A percentile compares a stretch with the other conserved stretches of the same genome.
Conservation (phyloP, 2,329 filamentous ascomycete species). For the Claviceps digitariae region DNA sequence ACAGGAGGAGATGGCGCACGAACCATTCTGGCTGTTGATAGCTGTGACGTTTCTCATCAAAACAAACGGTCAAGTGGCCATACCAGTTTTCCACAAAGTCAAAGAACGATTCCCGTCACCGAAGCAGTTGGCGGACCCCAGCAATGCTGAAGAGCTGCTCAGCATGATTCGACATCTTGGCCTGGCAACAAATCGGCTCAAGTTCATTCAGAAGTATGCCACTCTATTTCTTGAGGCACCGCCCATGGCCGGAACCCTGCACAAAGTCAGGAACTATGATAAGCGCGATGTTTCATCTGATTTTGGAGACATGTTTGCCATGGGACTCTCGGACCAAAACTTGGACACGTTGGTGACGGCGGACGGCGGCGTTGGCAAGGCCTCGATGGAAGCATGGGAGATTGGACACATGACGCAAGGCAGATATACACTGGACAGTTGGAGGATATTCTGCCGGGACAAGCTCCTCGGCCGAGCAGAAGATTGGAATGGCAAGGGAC, state of each 20-base stretch:
- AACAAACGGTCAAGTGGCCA: conserved; percentile 58
- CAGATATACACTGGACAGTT: conserved; percentile 74
- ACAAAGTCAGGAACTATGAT: conserved; percentile 35
- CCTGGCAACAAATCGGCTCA: conserved; percentile 53
- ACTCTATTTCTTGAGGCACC: conserved; percentile 51
- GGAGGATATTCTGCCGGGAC: conserved; percentile 88
- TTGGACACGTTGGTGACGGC: not conserved
- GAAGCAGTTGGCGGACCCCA: conserved; percentile 42
- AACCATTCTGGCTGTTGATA: conserved; percentile 70
- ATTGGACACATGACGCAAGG: conserved; percentile 76
- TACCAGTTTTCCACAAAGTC: conserved; percentile 60
- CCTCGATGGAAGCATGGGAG: conserved; percentile 49
- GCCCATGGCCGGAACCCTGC: conserved; percentile 44
- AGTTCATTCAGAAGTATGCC: conserved; percentile 57
- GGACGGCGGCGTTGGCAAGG: conserved; percentile 1
- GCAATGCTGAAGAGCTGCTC: conserved; percentile 35
- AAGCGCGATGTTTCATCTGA: conserved; percentile 17
- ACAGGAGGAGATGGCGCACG: conserved; percentile 62
- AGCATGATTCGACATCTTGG: conserved; percentile 57
- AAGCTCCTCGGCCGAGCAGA: conserved; percentile 50
- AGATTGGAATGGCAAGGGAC: conserved; percentile 50
- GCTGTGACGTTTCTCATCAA: conserved; percentile 77
- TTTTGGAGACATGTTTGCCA: not conserved
- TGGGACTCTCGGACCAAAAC: not conserved
- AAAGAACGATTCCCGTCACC: conserved; percentile 57